Conservation (phyloP, 228 moss, liverwort and hornwort species). For the Sphagnum magellanicum region DNA sequence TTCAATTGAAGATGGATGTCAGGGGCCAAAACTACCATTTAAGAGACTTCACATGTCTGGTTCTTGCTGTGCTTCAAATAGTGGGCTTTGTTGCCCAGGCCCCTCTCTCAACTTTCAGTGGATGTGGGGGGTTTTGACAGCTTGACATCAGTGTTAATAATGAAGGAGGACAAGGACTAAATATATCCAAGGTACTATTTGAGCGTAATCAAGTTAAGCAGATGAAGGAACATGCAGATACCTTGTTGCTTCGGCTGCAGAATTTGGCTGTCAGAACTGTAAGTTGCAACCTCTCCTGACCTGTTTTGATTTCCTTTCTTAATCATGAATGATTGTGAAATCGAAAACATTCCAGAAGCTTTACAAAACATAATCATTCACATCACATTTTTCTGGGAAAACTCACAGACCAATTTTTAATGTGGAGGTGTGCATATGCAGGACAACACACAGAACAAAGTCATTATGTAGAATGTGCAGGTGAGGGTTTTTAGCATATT, state of each 20-base stretch:
- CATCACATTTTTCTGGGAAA: neutral
- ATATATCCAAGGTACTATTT: conserved; percentile 44
- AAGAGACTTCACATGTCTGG: too few relatives aligned
- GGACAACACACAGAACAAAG: conserved; percentile 8
- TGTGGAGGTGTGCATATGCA: neutral
- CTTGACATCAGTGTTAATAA: conserved; percentile 77
- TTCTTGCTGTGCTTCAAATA: too few relatives aligned
- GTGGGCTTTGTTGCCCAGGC: too few relatives aligned
- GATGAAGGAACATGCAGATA: conserved; percentile 53
- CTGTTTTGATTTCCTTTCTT: neutral
- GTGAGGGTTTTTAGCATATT: neutral
- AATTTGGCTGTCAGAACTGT: conserved; percentile 66
- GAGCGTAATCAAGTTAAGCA: conserved; percentile 65
- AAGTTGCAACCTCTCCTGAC: conserved; percentile 8
- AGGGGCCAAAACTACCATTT: too few relatives aligned
- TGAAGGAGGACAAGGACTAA: conserved; percentile 60
- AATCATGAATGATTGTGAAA: neutral
- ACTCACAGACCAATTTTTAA: neutral
- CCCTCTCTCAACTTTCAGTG: neutral
- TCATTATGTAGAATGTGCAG: neutral
- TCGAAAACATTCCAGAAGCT: too few relatives aligned
- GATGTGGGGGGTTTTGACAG: conserved; percentile 41
- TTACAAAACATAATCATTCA: neutral
- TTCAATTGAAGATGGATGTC: too few relatives aligned
- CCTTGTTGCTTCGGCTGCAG: conserved; percentile 43